Conservation (phyloP, 1,139 yeast species). For the Pichia sp. region DNA sequence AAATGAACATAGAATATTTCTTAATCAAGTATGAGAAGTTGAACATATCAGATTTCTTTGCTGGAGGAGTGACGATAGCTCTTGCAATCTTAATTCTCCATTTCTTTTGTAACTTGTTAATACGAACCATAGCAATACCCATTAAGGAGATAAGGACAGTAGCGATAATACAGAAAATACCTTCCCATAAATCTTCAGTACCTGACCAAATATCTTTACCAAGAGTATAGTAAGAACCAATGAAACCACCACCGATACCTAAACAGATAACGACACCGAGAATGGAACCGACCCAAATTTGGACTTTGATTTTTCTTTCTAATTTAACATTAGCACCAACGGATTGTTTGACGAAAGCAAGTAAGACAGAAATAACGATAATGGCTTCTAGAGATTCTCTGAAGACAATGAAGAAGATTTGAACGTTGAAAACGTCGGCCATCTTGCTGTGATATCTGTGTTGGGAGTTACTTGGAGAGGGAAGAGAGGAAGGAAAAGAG, state of each 20-base stretch:
- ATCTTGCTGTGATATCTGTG: no score
- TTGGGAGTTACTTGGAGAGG: not conserved
- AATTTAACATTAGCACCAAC: slow-evolving; percentile 42
- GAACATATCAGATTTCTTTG: slow-evolving; percentile 37
- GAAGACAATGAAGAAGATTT: slow-evolving; percentile 78
- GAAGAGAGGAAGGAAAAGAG: not conserved
- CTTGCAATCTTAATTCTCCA: slow-evolving; percentile 90
- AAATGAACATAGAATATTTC: slow-evolving; percentile 70
- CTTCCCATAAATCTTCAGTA: slow-evolving; percentile 95
- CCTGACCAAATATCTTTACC: slow-evolving; percentile 82
- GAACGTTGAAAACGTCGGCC: slow-evolving; percentile 48
- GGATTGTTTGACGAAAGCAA: slow-evolving; percentile 89
- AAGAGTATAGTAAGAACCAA: slow-evolving; percentile 76
- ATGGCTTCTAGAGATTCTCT: slow-evolving; percentile 92
- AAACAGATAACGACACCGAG: slow-evolving; percentile 74
- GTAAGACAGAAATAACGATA: slow-evolving; percentile 81
- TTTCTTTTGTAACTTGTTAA: slow-evolving; percentile 87
- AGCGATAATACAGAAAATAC: slow-evolving; percentile 80
- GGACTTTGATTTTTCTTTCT: slow-evolving; percentile 62
- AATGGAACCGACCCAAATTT: slow-evolving; percentile 78
- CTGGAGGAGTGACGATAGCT: slow-evolving; percentile 42
- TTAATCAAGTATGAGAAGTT: slow-evolving; percentile 44
- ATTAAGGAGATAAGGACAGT: slow-evolving; percentile 77
- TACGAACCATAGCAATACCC: slow-evolving; percentile 91
- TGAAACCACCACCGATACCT: slow-evolving; percentile 78